phyloP scores from a whole-genome alignment of 768 basidiomycete genomes.

The Pluteus cervinus region DNA sequence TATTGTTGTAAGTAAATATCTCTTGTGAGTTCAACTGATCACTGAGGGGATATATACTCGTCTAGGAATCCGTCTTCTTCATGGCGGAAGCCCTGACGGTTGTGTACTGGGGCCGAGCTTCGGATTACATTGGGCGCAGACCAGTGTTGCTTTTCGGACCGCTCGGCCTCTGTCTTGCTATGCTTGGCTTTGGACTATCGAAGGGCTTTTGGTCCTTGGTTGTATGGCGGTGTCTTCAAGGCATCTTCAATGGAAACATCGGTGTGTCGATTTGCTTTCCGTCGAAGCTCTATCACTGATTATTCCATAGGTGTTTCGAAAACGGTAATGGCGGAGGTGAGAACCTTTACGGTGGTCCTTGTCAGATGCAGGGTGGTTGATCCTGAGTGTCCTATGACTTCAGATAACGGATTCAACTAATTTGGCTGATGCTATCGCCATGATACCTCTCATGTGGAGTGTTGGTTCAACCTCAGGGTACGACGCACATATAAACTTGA shows the following conservation, averaged over 20 bases:
- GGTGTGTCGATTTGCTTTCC: neutral
- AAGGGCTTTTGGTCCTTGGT: constrained; percentile 29
- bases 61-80: constrained; percentile 39
- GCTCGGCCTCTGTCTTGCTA: constrained; percentile 30
- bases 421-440: constrained; percentile 29
- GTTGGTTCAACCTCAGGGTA: constrained; percentile 26
- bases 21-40: neutral
- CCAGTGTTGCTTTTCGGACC: constrained; percentile 38
- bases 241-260: constrained; percentile 28
- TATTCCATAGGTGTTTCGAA: constrained; percentile 31
- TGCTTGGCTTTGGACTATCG: constrained; percentile 36
- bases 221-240: constrained; percentile 22
- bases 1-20: constrained; percentile 29
- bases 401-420: constrained; percentile 34
- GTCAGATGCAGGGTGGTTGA: neutral
- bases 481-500: constrained; percentile 5
- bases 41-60: neutral
- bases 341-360: neutral
- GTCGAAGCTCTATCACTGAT: neutral
- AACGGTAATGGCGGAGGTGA: constrained; percentile 40
- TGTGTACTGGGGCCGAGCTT: constrained; percentile 38
- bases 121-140: constrained; percentile 36
- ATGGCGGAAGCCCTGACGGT: constrained; percentile 35
- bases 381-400: constrained; percentile 3
- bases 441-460: constrained; percentile 30